Evolutionary conservation across 129 eudicot species (phyloP).

Genomic region (Solidago caesia): DNA sequence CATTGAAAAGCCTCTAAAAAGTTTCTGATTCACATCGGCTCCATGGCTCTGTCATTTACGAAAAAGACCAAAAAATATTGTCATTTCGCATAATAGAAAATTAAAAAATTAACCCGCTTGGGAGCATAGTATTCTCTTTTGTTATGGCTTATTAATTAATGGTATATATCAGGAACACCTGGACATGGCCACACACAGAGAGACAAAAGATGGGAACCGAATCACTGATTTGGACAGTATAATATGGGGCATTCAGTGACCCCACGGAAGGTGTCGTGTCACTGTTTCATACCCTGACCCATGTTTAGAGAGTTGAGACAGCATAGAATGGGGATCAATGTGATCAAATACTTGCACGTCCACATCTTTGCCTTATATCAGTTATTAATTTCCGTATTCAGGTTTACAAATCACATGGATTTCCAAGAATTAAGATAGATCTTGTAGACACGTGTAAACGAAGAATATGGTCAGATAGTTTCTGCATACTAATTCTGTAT

Average conservation of each 20-base stretch:
- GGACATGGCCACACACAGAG: conserved; percentile 24
- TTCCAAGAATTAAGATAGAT: conserved; percentile 20
- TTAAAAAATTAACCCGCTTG: conserved; percentile 13
- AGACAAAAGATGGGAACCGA: conserved; percentile 26
- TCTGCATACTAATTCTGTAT: not conserved
- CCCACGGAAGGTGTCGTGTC: conserved; percentile 32
- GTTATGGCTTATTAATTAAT: not conserved
- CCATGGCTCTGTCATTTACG: conserved; percentile 61
- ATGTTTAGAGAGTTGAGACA: conserved; percentile 32
- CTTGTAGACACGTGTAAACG: conserved; percentile 5
- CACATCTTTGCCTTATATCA: conserved; percentile 5
- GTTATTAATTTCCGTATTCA: conserved; percentile 3
- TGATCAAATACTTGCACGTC: conserved; percentile 28
- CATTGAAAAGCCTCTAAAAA: conserved; percentile 71
- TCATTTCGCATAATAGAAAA: conserved; percentile 18
- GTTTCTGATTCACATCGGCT: conserved; percentile 79
- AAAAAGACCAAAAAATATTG: conserved; percentile 20
- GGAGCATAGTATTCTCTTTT: conserved; percentile 22
- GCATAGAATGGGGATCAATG: conserved; percentile 41
- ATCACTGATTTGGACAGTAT: conserved; percentile 26
- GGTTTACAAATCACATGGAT: conserved; percentile 30
- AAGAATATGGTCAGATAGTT: not conserved
- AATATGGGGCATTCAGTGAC: conserved; percentile 25
- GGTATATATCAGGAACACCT: conserved; percentile 14
- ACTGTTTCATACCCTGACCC: conserved; percentile 22